phyloP scores from a whole-genome alignment of 1,284 basidiomycete genomes.

The Fomitopsis palustris region DNA sequence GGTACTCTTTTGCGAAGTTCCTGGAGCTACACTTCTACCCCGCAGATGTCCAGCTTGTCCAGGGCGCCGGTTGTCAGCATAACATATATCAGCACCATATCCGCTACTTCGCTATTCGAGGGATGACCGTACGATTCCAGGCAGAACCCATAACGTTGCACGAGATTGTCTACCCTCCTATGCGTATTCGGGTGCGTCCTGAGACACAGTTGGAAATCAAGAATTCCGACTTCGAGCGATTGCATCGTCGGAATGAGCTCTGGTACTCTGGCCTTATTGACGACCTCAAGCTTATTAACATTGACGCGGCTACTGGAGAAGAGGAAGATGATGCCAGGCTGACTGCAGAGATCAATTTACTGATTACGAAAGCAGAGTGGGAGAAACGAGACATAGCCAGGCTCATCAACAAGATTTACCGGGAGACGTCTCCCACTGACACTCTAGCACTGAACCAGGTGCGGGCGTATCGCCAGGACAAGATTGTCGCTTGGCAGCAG shows the following conservation, averaged over 20 bases:
- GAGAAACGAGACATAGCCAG: slow-evolving; percentile 76
- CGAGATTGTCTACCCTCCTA: slow-evolving; percentile 89
- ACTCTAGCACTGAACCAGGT: slow-evolving; percentile 89
- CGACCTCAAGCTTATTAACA: slow-evolving; percentile 69
- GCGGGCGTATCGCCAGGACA: slow-evolving; percentile 85
- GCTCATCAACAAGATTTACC: slow-evolving; percentile 79
- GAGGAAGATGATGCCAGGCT: slow-evolving; percentile 62
- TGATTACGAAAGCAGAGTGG: slow-evolving; percentile 69
- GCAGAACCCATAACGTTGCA: slow-evolving; percentile 81
- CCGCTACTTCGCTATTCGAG: slow-evolving; percentile 84
- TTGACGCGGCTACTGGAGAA: slow-evolving; percentile 75
- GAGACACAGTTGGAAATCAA: slow-evolving; percentile 87
- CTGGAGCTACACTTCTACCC: slow-evolving; percentile 92
- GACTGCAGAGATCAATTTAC: slow-evolving; percentile 55
- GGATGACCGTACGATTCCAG: slow-evolving; percentile 89
- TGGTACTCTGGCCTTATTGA: slow-evolving; percentile 74
- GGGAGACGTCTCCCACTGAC: slow-evolving; percentile 76
- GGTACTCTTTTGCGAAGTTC: slow-evolving; percentile 93
- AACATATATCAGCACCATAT: slow-evolving; percentile 94
- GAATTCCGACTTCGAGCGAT: slow-evolving; percentile 82
- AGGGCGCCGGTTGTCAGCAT: slow-evolving; percentile 85
- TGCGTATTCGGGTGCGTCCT: slow-evolving; percentile 79
- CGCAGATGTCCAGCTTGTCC: slow-evolving; percentile 77
- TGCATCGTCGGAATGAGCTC: slow-evolving; percentile 68
- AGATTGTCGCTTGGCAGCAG: slow-evolving; percentile 94